phyloP scores from a whole-genome alignment of 352 stramenopile genomes.

The Phytophthora cryptogea region DNA sequence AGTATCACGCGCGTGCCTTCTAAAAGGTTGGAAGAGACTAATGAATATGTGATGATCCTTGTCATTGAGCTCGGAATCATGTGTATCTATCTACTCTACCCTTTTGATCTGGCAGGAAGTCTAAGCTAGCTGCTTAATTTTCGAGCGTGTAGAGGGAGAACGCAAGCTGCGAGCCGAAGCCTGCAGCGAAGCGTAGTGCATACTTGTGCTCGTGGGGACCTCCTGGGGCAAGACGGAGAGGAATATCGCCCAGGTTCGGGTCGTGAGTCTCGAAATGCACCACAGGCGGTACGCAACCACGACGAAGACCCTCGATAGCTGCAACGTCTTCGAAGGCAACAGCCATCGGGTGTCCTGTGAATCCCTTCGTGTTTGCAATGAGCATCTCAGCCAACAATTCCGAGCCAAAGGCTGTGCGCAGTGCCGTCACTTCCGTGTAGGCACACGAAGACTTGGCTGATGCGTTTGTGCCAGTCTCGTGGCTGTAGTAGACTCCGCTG shows the following conservation, averaged over 20 bases:
- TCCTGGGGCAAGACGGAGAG: conserved; percentile 60
- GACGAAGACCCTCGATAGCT: conserved; percentile 91
- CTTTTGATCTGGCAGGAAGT: conserved; percentile 14
- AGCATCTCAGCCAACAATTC: conserved; percentile 77
- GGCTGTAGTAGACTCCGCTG: conserved; percentile 96
- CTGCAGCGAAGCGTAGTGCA: conserved; percentile 94
- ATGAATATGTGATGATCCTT: conserved; percentile 24
- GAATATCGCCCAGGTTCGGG: conserved; percentile 53
- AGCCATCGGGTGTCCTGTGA: conserved; percentile 96
- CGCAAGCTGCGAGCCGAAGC: conserved; percentile 96
- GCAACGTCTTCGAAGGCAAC: conserved; percentile 97
- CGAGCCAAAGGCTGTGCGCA: conserved; percentile 70
- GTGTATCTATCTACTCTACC: conserved; percentile 19
- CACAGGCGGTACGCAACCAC: conserved; percentile 87
- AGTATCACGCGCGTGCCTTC: conserved; percentile 18
- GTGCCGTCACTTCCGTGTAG: conserved; percentile 90
- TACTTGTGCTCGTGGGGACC: conserved; percentile 87
- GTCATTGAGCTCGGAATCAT: conserved; percentile 12
- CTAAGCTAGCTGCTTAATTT: conserved; percentile 18
- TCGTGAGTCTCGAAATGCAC: conserved; percentile 92
- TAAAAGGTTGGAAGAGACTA: conserved; percentile 10
- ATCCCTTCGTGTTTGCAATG: conserved; percentile 94
- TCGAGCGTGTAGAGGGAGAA: conserved; percentile 94
- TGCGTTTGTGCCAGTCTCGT: conserved; percentile 97
- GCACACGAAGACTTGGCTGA: conserved; percentile 92